Base-by-base conservation (phyloP, 306 rosid genomes). In the Cicer arietinum region DNA sequence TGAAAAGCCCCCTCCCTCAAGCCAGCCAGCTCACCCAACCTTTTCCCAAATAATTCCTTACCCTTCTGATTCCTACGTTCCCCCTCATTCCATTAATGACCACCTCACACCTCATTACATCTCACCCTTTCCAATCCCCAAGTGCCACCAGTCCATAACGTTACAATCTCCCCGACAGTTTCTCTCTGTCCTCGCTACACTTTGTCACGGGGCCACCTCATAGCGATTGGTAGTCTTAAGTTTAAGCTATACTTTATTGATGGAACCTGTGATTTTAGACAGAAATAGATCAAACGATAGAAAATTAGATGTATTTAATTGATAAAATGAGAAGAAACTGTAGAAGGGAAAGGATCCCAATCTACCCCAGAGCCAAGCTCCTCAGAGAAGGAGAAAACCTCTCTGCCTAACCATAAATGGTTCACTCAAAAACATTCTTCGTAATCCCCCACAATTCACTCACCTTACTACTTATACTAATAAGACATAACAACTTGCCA, bases 11-110 rank as follows among this genome's bases (percentile, higher is more conserved):
- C 57, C 10, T 14, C 5, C 56, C 57, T 51, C 20, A 14, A 51
- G 56, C 56, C 56, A n/a, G 20, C 56, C 56, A 51, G 8, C 56
- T 51, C 14, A 14, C 56, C 56, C 20, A 50, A 51, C 56, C 56
- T 14, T 51, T 51, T 51, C 8, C 56, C 56, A n/a, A 14, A 6
- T 51, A 51, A 6, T 51, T n/a, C 56, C 56, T 50, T 50, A 50
- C 7, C 56, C 20, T 50, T 4, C 35, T 25, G 35, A 25, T 25
- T 42, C 20, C 56, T 50, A n/a, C 2, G 9, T 50, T n/a, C 45
- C 56, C 8, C 18, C 18, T 50, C 20, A 50, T 8, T 50, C 18
- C 18, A 50, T n/a, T 50, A 13, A 50, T 47, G 14, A 50, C 18
- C 2, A 41, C 44, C 44, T 22, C 25, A 22, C 2, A 22, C 25